Conservation (phyloP, 1,284 basidiomycete genomes). For the Puccinia novopanici region DNA sequence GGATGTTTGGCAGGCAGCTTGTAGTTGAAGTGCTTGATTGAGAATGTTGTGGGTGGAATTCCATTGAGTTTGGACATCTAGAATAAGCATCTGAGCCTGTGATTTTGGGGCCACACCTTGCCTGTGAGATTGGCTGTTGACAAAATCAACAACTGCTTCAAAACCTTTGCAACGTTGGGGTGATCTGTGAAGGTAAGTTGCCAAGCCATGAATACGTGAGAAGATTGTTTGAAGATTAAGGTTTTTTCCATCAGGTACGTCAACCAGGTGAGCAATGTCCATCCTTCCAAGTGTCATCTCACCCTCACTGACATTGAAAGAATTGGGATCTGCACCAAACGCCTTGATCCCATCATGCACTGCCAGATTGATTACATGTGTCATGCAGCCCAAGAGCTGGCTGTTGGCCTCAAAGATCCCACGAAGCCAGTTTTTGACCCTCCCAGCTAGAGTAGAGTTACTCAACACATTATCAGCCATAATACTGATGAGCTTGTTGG, state of each 20-base stretch:
- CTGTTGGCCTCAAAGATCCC: background rate
- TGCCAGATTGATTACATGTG: constrained; percentile 1
- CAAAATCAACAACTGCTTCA: background rate
- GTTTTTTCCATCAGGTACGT: background rate
- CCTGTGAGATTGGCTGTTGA: background rate
- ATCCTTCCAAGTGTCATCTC: background rate
- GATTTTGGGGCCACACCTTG: too few species aligned
- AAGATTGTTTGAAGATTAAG: background rate
- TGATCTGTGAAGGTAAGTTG: background rate
- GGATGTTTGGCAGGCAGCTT: background rate
- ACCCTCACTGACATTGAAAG: background rate
- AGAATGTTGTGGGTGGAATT: too few species aligned
- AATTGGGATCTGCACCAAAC: background rate
- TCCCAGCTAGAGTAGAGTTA: background rate
- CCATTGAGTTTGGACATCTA: too few species aligned
- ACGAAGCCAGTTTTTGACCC: background rate
- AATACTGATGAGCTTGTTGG: background rate
- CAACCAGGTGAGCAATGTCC: background rate
- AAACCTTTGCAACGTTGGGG: background rate
- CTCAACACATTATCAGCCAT: constrained; percentile 7
- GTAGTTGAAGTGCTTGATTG: background rate
- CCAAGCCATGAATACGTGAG: background rate
- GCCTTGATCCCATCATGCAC: background rate
- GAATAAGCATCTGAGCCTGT: background rate
- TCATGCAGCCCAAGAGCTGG: constrained; percentile 13